These are phyloP conservation scores for Alternaria infectoria DNA, from an alignment of 2,329 filamentous ascomycete species.

Conservation along the genomic window DNA sequence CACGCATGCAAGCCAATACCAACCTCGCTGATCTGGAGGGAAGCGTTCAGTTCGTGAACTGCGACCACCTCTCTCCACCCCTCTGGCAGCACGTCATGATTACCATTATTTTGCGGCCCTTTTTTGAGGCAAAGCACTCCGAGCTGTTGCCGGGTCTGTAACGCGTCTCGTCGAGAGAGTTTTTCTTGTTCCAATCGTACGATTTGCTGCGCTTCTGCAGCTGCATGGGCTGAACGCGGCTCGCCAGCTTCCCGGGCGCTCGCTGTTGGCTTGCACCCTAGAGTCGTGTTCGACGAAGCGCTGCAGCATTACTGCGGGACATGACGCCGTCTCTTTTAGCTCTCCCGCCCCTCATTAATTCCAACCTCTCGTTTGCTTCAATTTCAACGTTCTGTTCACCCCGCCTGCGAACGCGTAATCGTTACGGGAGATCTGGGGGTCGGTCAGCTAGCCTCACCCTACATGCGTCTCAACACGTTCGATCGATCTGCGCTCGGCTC, in stretches of 20 bases:
- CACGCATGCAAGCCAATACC: constrained; percentile 8
- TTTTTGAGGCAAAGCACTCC: neutral
- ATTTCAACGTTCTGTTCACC: constrained; percentile 11
- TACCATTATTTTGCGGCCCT: neutral
- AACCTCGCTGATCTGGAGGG: neutral
- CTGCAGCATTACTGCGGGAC: constrained; percentile 17
- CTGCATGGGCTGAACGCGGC: constrained; percentile 11
- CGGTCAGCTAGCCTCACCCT: constrained; percentile 11
- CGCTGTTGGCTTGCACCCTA: constrained; percentile 4
- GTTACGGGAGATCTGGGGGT: constrained; percentile 1
- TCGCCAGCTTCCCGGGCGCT: constrained; percentile 14
- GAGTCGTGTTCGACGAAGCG: constrained; percentile 3
- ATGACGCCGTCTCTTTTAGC: constrained; percentile 17
- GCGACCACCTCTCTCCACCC: neutral
- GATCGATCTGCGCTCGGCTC: constrained; percentile 9
- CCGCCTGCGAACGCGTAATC: constrained; percentile 26
- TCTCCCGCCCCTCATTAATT: constrained; percentile 27
- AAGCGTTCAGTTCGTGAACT: neutral
- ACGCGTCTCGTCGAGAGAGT: neutral
- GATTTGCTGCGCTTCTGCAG: constrained; percentile 3
- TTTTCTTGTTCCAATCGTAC: neutral
- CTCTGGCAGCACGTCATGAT: neutral
- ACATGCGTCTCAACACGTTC: constrained; percentile 23
- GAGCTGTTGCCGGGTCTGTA: constrained; percentile 1
- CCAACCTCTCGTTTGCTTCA: constrained; percentile 15